Evolutionary conservation across 495 filamentous ascomycete genomes (phyloP).

Genomic region (Aspergillus baeticus): DNA sequence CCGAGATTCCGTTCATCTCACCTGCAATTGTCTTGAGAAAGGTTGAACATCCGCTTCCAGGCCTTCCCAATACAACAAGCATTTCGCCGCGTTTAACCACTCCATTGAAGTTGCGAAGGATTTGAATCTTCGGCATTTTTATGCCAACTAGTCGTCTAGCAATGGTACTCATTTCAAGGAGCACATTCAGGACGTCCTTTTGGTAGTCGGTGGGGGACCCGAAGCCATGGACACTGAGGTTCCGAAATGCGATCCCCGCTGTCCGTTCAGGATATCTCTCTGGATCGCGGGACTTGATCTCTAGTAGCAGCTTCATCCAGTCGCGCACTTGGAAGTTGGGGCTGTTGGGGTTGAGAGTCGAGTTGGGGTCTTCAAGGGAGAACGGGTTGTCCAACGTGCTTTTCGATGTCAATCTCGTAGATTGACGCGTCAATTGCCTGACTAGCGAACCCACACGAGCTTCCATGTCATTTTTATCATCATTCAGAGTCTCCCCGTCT

Average conservation of each 20-base stretch:
- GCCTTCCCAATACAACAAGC: constrained; percentile 38
- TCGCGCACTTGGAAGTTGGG: constrained; percentile 27
- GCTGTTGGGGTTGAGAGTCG: constrained; percentile 26
- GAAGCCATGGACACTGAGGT: constrained; percentile 51
- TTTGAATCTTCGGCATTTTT: constrained; percentile 28
- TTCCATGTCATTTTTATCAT: constrained; percentile 12
- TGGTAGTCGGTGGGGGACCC: constrained; percentile 53
- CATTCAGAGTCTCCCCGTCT: constrained; percentile 19
- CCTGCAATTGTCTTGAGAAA: constrained; percentile 38
- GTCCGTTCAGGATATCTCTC: constrained; percentile 22
- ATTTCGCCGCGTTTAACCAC: constrained; percentile 35
- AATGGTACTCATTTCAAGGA: constrained; percentile 38
- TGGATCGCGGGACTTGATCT: constrained; percentile 20
- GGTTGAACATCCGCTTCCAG: constrained; percentile 40
- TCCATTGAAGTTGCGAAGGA: constrained; percentile 39
- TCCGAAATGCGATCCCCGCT: constrained; percentile 45
- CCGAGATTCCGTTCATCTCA: constrained; percentile 32
- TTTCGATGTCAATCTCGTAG: constrained; percentile 18
- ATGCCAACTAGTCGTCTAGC: constrained; percentile 25
- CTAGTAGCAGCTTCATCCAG: constrained; percentile 30
- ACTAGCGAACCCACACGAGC: constrained; percentile 16
- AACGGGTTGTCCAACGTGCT: constrained; percentile 21
- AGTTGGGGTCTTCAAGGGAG: constrained; percentile 17
- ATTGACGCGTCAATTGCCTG: constrained; percentile 21
- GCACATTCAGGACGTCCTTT: constrained; percentile 42